Conservation (phyloP, 345 rosid species). For the Barbarea vulgaris region DNA sequence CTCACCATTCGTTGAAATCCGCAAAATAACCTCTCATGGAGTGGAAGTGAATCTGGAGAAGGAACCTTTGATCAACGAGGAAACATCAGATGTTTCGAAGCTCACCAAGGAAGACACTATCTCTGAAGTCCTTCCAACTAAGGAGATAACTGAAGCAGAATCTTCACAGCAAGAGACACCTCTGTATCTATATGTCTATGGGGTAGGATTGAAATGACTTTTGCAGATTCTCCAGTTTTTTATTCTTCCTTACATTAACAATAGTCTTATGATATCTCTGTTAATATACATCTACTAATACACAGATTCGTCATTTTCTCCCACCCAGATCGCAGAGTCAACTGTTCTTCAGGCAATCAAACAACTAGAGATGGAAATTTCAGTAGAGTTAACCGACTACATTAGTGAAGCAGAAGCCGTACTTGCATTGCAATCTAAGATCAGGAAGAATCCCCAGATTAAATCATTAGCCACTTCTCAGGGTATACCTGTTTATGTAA, state of each 20-base stretch:
- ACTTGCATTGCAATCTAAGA: constrained; percentile 78
- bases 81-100: constrained; percentile 40
- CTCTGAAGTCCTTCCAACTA: constrained; percentile 37
- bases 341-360: constrained; percentile 68
- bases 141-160: constrained; percentile 40
- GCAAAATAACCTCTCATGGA: constrained; percentile 54
- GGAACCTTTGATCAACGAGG: constrained; percentile 36
- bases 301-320: constrained; percentile 9
- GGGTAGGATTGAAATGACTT: constrained; percentile 52
- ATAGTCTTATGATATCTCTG: neutral
- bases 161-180: constrained; percentile 40
- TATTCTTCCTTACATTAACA: neutral
- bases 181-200: constrained; percentile 60
- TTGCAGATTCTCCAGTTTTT: constrained; percentile 5
- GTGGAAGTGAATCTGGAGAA: constrained; percentile 36
- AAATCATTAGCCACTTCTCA: constrained; percentile 73
- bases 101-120: constrained; percentile 36
- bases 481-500: constrained; percentile 68
- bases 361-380: constrained; percentile 59
- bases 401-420: constrained; percentile 84
- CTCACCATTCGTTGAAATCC: constrained; percentile 64
- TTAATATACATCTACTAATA: neutral
- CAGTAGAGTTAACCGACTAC: constrained; percentile 62
- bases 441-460: constrained; percentile 76
- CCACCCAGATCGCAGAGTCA: constrained; percentile 63